Evolutionary conservation across 352 stramenopile species (phyloP), one percentile per base, ranked within the genome.

Genomic region (Pythium angustatum): DNA sequence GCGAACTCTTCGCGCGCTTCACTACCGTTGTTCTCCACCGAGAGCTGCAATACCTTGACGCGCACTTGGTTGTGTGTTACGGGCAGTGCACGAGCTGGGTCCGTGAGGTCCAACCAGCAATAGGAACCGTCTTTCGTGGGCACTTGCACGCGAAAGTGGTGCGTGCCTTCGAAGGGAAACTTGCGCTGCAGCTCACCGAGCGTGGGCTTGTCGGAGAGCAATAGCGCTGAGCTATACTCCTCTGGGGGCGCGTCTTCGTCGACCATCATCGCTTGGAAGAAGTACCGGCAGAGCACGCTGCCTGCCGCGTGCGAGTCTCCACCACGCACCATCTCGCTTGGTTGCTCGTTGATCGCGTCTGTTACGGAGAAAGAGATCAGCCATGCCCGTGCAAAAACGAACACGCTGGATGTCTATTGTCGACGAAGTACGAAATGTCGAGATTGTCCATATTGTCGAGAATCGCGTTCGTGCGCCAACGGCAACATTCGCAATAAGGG

Each of bases 21-120:
- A 10, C n/a, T 26, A 15, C 26, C 44, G 8, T 58, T n/a, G 14
- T 45, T 40, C 58, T 82, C 55, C 1, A 55, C 64, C 38, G 70
- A 78, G 45, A 94, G 48, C 69, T 93, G 87, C 59, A 93, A 62
- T 19, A 93, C 87, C 57, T 95, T 95, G 45, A 95, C 76, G 33
- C 71, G 71, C 11, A 92, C 74, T 58, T 91, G 71, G 17, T 72
- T 72, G 24, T 66, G 75, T 6, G 17, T 62, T 0, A 86, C 72
- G 0, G 83, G 75, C 0, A 96, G 63, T 27, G 63, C 60, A 21
- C 69, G 75, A 10, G 66, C 54, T 14, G 80, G 69, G 22, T 94
- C 81, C 15, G 63, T 73, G 36, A 96, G 64, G 58, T 96, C 87
- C n/a, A 85, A 58, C 87, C 87, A 96, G 62, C 71, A 88, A 59